Base-by-base conservation (phyloP, 2,329 filamentous ascomycete species). In the Acephala macrosclerotiorum region DNA sequence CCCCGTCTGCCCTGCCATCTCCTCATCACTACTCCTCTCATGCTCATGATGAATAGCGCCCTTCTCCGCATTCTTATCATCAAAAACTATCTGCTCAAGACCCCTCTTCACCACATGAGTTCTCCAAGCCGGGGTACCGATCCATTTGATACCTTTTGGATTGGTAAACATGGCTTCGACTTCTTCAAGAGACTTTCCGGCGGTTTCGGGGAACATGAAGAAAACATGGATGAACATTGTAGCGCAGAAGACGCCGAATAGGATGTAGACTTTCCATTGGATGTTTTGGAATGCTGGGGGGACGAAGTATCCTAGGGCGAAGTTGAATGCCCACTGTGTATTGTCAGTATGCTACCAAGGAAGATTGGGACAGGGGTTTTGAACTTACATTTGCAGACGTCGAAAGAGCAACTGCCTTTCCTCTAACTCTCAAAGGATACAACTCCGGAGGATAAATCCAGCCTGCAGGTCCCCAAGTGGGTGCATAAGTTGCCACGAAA, bases 161-260 rank as follows among this genome's bases (percentile, higher is more conserved):
- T 65, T 60, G 18, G 42, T 53, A 61, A 85, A 85, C 61, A 84
- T 80, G 29, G 74, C 74, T 58, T 81, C 80, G 2, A 83, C 80
- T 69, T 85, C 83, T 68, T 86, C 84, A 1, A 86, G 78, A 0
- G 80, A 81, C 77, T 84, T 84, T 45, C 82, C 82, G 26, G 82
- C 80, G 0, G 84, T 87, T 74, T 87, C 84, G 0, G 84, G 84
- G 76, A 86, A 87, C 63, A 81, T 72, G 68, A 87, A 85, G 73
- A 82, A 82, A 42, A 80, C 80, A 70, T 85, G 82, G 61, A 82
- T 72, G 63, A 82, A 81, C 73, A 82, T 82, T 56, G 75, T 70
- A 18, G 77, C 77, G 70, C 81, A 82, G 75, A 84, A 84, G 29
- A 83, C 76, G 59, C 78, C 82, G 61, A 84, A 85, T 18, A 84